Conservation (phyloP, 2,329 filamentous ascomycete genomes). For the Elsinoe fawcettii region DNA sequence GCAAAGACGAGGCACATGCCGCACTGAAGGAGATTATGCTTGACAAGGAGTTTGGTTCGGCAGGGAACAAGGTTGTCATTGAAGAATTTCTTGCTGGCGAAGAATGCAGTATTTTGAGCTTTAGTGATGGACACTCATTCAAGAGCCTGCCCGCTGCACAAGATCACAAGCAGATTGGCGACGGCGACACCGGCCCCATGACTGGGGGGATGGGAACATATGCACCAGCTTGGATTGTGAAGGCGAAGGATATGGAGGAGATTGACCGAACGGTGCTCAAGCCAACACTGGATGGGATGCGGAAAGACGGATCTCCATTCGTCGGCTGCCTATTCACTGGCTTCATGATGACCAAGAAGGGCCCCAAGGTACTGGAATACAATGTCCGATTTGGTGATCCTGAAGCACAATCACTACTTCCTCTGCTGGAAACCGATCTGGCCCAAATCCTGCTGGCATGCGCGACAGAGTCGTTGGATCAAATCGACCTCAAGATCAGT, state of each 20-base stretch:
- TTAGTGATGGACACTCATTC: conserved; percentile 82
- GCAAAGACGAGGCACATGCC: conserved; percentile 71
- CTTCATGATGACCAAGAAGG: conserved; percentile 80
- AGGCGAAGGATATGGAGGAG: conserved; percentile 58
- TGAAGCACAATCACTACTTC: conserved; percentile 79
- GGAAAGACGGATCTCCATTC: conserved; percentile 62
- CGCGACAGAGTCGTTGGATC: conserved; percentile 64
- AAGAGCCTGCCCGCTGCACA: conserved; percentile 81
- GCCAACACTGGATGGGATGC: conserved; percentile 84
- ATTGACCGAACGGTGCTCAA: conserved; percentile 78
- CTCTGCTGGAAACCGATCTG: conserved; percentile 76
- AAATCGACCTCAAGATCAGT: conserved; percentile 24
- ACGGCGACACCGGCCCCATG: conserved; percentile 84
- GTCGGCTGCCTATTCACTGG: conserved; percentile 76
- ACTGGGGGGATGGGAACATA: conserved; percentile 98
- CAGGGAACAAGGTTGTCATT: conserved; percentile 86
- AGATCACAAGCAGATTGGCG: conserved; percentile 91
- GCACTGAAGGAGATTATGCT: conserved; percentile 88
- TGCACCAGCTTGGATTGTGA: conserved; percentile 56
- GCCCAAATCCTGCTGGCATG: conserved; percentile 85
- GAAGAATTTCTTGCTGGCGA: conserved; percentile 90
- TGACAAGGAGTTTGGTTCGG: conserved; percentile 73
- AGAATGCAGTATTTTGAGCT: conserved; percentile 83
- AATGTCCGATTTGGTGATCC: conserved; percentile 91
- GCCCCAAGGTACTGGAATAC: conserved; percentile 81